Evolutionary conservation across 139 green algal species (phyloP), one percentile per base, ranked within the genome.

Genomic region (Tetraselmis chui): DNA sequence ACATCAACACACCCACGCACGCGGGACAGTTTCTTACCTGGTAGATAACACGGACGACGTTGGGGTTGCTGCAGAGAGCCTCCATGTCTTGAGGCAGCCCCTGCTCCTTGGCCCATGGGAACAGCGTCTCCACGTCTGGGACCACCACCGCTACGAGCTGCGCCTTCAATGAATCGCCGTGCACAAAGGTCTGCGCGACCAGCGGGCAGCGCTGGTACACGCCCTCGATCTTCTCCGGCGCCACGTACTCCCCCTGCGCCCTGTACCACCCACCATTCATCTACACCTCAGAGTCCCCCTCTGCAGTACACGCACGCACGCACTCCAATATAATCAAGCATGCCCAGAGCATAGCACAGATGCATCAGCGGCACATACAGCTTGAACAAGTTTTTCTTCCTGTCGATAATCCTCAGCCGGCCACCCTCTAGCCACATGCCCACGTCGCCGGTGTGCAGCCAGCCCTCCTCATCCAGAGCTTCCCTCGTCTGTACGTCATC

Each of bases 341-440:
- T 67, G 45, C 18, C 11, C 45, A 67, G 18, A 67, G 18, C 18
- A 67, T 67, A 18, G 18, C 45, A 67, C 45, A 25, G 45, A 25
- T 18, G 45, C 45, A 67, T 67, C 45, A 5, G n/a, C n/a, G n/a
- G n/a, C n/a, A 67, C 45, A 25, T 18, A 67, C 27, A 98, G 90
- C 91, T 98, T 98, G 92, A 98, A 98, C 81, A 98, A 94, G 86
- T 97, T 98, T 85, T 98, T 98, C 87, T 97, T 97, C 84, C 95
- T 89, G 89, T 98, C 95, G 74, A 98, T 96, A 89, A 99, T 98
- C 82, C 97, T 97, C n/a, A 99, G 92, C 26, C 92, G 89, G 0
- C 92, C 93, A 5, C 92, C 92, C 27, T 89, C 86, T 32, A 95
- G 82, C 92, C 91, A 95, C 29, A 80, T 84, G 32, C 91, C 93